Conservation (phyloP, 345 rosid species). For the Luvunga scandens region DNA sequence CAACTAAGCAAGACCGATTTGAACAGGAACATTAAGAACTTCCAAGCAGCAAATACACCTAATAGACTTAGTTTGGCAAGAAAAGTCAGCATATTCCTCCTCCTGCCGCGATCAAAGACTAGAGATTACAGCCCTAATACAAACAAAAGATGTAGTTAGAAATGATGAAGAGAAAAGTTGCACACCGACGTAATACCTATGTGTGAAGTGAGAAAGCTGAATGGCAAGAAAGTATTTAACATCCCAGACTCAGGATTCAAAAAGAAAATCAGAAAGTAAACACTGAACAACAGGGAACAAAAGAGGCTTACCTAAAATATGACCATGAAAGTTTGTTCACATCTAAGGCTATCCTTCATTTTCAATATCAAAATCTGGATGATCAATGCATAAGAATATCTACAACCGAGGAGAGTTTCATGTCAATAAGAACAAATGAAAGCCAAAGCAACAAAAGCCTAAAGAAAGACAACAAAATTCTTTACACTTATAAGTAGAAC, state of each 20-base stretch:
- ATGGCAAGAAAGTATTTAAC: neutral
- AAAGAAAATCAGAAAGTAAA: neutral
- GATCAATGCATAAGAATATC: neutral
- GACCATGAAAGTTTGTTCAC: neutral
- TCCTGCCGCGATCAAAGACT: neutral
- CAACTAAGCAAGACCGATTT: neutral
- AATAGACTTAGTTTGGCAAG: neutral
- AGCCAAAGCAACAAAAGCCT: neutral
- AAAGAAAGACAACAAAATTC: neutral
- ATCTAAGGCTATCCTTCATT: neutral
- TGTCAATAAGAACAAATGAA: neutral
- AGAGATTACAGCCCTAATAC: constrained; percentile 33
- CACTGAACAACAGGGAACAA: neutral
- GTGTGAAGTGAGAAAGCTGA: neutral
- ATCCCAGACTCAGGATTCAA: neutral
- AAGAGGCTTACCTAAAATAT: neutral
- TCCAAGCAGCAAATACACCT: neutral
- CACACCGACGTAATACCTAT: neutral
- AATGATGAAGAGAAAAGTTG: neutral
- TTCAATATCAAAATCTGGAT: neutral
- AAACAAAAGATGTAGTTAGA: constrained; percentile 23
- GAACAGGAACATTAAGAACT: neutral
- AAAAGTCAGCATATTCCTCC: neutral
- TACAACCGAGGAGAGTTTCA: neutral
- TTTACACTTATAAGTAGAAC: neutral